Base-by-base conservation (phyloP, 352 stramenopile species). In the Halophytophthora batemanensis region DNA sequence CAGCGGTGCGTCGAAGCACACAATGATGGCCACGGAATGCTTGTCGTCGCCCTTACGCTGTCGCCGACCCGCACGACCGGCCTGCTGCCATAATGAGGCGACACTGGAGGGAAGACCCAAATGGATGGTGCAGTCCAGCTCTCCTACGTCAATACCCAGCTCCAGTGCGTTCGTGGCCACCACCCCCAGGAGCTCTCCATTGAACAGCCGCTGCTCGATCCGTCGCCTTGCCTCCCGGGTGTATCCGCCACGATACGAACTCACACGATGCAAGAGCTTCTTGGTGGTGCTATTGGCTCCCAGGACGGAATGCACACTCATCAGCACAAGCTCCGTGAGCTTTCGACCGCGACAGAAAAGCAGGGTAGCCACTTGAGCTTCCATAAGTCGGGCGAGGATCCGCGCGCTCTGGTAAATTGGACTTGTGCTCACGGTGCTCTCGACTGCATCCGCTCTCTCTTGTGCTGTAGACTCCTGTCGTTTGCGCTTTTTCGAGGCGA, bases 131-230 rank as follows among this genome's bases (percentile, higher is more conserved):
- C 96, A 86, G 63, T 99, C 94, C 17, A 99, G 69, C 21, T 83
- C 81, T 23, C 91, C 90, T 15, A 98, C 78, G 56, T 99, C 95
- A 44, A 99, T 97, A 14, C 97, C 97, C 10, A 99, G 70, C 60
- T 99, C 97, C 10, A 99, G 79, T 3, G 97, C 96, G 59, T 93
- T 97, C 6, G 96, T 99, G 0, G 94, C 93, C 12, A 98, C 93
- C 7, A 99, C 94, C 18, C 93, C 96, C 28, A 98, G 64, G 5
- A 99, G 75, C 13, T 98, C 74, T n/a, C 91, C 90, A 47, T 71
- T 66, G 64, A 99, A 99, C 7, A 99, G 72, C n/a, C 83, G 68
- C 4, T 83, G 56, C 71, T 99, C 97, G 49, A 99, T 99, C 11
- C 71, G 71, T 22, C 96, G 79, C 5, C 97, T 75, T 17, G 97